Base-by-base conservation (phyloP, 2,329 filamentous ascomycete genomes). In the Phoma sp. region DNA sequence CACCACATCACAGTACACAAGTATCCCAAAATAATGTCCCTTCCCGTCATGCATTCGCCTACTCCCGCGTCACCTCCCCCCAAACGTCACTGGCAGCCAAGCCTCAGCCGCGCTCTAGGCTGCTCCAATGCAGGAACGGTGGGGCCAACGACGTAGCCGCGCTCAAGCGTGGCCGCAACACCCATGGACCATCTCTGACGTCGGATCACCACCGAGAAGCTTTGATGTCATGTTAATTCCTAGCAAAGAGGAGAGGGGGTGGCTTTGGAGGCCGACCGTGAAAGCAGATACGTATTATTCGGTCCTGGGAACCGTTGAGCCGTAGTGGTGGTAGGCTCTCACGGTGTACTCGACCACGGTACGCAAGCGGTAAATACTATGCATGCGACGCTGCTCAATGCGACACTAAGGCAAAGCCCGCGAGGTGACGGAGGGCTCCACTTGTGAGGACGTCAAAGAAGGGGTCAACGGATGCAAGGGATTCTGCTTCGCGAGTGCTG, bases 121-220 rank as follows among this genome's bases (percentile, higher is more conserved):
- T 23, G 46, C 41, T 40, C 41, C 42, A 33, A 46, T 45, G 52
- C 46, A 50, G 52, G 41, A 47, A 55, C 52, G 49, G 52, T 55
- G 52, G 52, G 46, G 30, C 36, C 30, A 47, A 48, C 45, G 51
- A 49, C 51, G 51, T 54, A 54, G 51, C 36, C 30, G 47, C 47
- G 18, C 24, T 44, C 25, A 37, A 32, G 41, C 35, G 27, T 37
- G 25, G 25, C 47, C 11, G 25, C 9, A 18, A 32, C 7, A 47
- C 44, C 32, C 50, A 33, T 52, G 32, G 49, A 42, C 42, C 49
- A 52, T 11, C 24, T 52, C 49, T 55, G 52, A 55, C 46, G 46
- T 55, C 46, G 46, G 41, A 46, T 32, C 10, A 35, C 22, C 46
- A 46, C 40, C 18, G 18, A 18, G 18, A 18, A 18, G 18, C 35